Evolutionary conservation across 106 monocot species (phyloP).

Genomic region (Xerophyta viscosa): DNA sequence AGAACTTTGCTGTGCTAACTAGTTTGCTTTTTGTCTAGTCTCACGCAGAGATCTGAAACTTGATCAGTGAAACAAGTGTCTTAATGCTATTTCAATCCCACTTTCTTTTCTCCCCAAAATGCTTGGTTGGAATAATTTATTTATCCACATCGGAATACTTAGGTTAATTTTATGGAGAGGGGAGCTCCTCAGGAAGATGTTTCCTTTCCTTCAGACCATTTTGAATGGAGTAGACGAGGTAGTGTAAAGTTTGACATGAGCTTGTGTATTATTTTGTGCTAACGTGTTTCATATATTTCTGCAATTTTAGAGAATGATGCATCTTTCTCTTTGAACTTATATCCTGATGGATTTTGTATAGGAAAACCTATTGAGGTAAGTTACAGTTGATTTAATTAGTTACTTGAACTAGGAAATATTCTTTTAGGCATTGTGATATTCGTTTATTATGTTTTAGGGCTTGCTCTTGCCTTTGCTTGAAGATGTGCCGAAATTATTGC

Average conservation of each 20-base stretch:
- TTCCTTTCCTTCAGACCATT: conserved; percentile 8
- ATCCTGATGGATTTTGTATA: conserved; percentile 53
- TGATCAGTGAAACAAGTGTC: no score
- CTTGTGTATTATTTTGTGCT: no score
- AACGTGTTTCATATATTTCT: background rate
- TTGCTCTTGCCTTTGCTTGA: conserved; percentile 28
- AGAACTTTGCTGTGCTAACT: no score
- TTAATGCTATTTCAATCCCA: no score
- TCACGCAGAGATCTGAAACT: no score
- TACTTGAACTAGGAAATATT: background rate
- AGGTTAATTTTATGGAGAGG: conserved; percentile 9
- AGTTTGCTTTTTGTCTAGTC: no score
- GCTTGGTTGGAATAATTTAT: no score
- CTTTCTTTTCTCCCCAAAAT: no score
- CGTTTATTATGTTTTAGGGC: conserved; percentile 7
- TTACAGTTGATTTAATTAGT: background rate
- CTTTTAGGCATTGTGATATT: background rate
- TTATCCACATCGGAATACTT: no score
- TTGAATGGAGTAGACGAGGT: conserved; percentile 11
- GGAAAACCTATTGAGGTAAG: conserved; percentile 48
- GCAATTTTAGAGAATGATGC: conserved; percentile 26
- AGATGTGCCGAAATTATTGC: conserved; percentile 35
- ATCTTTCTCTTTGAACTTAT: conserved; percentile 54
- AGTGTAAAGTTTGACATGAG: background rate
- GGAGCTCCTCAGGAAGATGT: conserved; percentile 3